phyloP scores from a whole-genome alignment of 306 rosid genomes.

The Quercus aquifolioides region DNA sequence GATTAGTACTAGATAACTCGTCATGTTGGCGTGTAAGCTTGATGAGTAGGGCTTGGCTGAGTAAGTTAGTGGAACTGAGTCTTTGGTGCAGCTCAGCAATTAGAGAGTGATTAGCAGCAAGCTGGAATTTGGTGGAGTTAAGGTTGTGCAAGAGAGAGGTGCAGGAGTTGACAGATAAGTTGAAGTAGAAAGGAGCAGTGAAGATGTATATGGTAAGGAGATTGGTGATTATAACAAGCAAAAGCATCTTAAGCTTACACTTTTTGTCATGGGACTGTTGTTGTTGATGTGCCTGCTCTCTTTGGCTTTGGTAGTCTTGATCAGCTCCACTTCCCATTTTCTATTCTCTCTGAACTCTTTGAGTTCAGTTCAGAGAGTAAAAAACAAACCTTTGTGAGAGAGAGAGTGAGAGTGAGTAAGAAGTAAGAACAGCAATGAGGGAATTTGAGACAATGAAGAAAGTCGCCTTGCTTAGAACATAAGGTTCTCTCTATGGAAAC shows the following conservation, averaged over 20 bases:
- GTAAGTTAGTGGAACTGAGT: constrained; percentile 43
- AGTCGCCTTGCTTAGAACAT: too few relatives aligned
- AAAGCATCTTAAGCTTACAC: constrained; percentile 21
- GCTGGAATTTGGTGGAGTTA: constrained; percentile 39
- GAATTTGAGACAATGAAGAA: too few relatives aligned
- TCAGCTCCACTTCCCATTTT: constrained; percentile 41
- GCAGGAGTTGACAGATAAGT: background rate
- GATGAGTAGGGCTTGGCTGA: constrained; percentile 40
- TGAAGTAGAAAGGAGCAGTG: constrained; percentile 28
- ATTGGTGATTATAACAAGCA: constrained; percentile 36
- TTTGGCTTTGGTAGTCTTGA: constrained; percentile 13
- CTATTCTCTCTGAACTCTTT: background rate
- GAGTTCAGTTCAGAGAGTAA: background rate
- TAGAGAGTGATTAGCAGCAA: constrained; percentile 28
- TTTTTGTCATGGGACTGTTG: constrained; percentile 12
- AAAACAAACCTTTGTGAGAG: too few relatives aligned
- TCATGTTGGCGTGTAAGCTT: constrained; percentile 41
- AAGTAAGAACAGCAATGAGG: too few relatives aligned
- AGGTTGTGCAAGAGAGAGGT: constrained; percentile 35
- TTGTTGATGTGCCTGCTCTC: constrained; percentile 22
- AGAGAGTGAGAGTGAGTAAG: too few relatives aligned
- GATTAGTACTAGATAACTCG: constrained; percentile 1
- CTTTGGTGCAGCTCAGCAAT: constrained; percentile 35
- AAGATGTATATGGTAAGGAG: constrained; percentile 43
- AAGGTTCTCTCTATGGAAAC: too few relatives aligned